Evolutionary conservation across 2,329 filamentous ascomycete genomes (phyloP).

Genomic region (Claviceps pusilla): DNA sequence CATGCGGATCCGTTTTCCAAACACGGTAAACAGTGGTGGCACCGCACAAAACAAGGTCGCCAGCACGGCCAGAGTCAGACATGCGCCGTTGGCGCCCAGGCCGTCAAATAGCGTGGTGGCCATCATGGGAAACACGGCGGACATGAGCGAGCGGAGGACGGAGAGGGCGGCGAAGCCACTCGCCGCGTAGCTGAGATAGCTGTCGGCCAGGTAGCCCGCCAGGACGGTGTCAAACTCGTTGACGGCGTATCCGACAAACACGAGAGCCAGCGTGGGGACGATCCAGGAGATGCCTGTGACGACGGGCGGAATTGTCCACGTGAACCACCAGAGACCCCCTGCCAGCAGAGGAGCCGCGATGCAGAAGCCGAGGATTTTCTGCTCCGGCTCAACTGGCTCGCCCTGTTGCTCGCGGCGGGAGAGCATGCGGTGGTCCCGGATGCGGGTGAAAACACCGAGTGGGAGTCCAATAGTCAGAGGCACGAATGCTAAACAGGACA

Average conservation of each 20-base stretch:
- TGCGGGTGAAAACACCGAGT: not conserved
- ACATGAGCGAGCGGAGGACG: not conserved
- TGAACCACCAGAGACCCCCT: not conserved
- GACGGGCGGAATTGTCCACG: not conserved
- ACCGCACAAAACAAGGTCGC: not conserved
- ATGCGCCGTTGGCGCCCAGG: not conserved
- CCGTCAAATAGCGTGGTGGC: not conserved
- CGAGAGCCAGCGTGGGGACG: not conserved
- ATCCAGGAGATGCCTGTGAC: not conserved
- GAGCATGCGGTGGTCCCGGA: not conserved
- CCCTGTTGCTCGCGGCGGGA: not conserved
- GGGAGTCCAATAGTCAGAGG: not conserved
- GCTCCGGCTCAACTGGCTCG: not conserved
- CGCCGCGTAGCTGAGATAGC: constrained; percentile 1
- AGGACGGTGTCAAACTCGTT: constrained; percentile 1
- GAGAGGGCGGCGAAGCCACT: not conserved
- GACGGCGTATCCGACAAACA: not conserved
- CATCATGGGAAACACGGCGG: not conserved
- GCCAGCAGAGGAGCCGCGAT: not conserved
- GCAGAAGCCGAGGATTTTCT: not conserved
- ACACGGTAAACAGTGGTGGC: not conserved
- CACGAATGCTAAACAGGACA: not conserved
- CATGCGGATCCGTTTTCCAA: not conserved
- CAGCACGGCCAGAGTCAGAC: not conserved
- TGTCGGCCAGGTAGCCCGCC: not conserved